Conservation (phyloP, 2,329 filamentous ascomycete species). For the Grosmannia huntii region DNA sequence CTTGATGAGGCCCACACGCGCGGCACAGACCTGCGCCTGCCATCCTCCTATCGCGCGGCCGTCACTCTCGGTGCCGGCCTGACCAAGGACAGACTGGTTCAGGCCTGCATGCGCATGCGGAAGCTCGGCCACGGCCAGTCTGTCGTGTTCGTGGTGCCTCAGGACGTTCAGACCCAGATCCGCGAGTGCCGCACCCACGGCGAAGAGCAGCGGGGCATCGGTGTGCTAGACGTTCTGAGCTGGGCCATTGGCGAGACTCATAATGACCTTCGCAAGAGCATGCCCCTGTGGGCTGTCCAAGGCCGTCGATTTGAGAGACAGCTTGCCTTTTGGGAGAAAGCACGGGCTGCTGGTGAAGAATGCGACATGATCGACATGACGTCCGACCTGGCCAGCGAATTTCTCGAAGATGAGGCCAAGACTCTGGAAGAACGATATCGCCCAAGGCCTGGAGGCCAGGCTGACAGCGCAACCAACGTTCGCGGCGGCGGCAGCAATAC, state of each 20-base stretch:
- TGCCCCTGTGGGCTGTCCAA: conserved; percentile 49
- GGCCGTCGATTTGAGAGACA: conserved; percentile 31
- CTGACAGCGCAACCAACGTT: too few relatives aligned
- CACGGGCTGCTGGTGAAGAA: too few relatives aligned
- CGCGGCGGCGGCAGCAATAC: conserved; percentile 17
- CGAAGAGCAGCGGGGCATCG: conserved; percentile 28
- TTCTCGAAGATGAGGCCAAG: conserved; percentile 40
- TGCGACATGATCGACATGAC: neutral
- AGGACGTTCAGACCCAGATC: conserved; percentile 23
- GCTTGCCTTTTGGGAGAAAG: neutral
- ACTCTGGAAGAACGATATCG: conserved; percentile 39
- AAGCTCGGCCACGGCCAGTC: conserved; percentile 55
- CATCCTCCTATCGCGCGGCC: conserved; percentile 43
- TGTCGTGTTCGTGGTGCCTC: conserved; percentile 43
- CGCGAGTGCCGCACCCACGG: conserved; percentile 28
- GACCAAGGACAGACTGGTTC: conserved; percentile 56
- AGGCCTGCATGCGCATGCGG: conserved; percentile 60
- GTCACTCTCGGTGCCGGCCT: conserved; percentile 53
- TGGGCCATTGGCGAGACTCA: conserved; percentile 50
- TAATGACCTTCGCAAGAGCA: conserved; percentile 30
- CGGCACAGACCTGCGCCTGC: conserved; percentile 55
- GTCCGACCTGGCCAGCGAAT: conserved; percentile 17
- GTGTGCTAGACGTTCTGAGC: conserved; percentile 39
- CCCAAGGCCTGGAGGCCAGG: conserved; percentile 15
- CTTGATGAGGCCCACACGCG: conserved; percentile 59